Base-by-base conservation (phyloP, 2,329 filamentous ascomycete genomes). In the Cercospora beticola region DNA sequence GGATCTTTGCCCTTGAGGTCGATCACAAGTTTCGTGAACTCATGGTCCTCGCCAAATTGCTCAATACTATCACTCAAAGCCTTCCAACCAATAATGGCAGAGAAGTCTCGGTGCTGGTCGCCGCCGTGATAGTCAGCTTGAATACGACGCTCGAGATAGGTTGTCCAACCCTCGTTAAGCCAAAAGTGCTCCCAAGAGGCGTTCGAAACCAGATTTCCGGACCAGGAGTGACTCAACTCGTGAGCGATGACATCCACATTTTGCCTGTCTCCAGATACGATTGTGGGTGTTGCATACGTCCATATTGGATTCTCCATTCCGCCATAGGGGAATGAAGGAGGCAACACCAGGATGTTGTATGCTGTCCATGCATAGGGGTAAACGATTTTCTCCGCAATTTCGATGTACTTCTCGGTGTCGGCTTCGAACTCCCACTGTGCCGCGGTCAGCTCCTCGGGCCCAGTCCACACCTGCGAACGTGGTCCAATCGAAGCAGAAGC, bases 241-340 rank as follows among this genome's bases (percentile, higher is more conserved):
- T 97, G 95, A 1, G 95, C 95, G 80, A 99, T 97, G 21, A 98
- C 94, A 78, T 98, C 94, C 21, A 98, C 88, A 74, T 98, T 98
- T 77, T 97, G 91, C 71, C 83, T 80, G 71, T 85, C 86, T 59
- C 94, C 94, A 67, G 91, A 95, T 77, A 99, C 93, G 74, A 98
- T 91, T 40, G 93, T 97, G 1, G 94, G 94, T 1, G 95, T 98
- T 1, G 94, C 94, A 79, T 97, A 98, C 0, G 95, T 98, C 82
- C 92, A 97, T 64, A 97, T 89, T 0, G 94, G 68, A 61, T 72
- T 73, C 64, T 69, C 79, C 86, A 82, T 82, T 81, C 90, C 91
- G 76, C 92, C 93, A 75, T 95, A 96, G 0, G 93, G 93, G 79
- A 97, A 98, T 74, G 91, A 94, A 0, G 93, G 92, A 4, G 94